Base-by-base conservation (phyloP, 2,329 filamentous ascomycete species). In the Curvularia hawaiiensis region DNA sequence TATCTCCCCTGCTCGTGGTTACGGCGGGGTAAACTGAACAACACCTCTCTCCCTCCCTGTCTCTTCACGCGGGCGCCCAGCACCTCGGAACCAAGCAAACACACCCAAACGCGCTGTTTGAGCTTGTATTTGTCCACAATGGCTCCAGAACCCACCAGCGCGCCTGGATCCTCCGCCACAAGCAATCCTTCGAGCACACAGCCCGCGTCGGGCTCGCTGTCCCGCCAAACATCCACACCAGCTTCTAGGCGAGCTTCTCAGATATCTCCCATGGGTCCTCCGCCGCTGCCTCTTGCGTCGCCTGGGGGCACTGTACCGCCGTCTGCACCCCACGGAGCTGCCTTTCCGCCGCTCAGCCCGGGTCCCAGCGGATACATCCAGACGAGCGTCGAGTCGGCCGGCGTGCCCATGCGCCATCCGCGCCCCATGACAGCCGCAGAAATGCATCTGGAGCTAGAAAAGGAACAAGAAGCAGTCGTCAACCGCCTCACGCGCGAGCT, bases 391-490 rank as follows among this genome's bases (percentile, higher is more conserved):
- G 68, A 75, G 52, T 61, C 69, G 16, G 49, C 86, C 54, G 90
- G 90, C 0, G 67, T 80, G 12, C 93, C 94, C 4, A 79, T 96
- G 68, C 86, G 94, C 61, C 93, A 97, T 75, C 93, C 94, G 6
- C 85, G 91, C 35, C 93, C 93, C 3, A 79, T 97, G 74, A 97
- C 94, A 0, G 88, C 92, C 1, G 90, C 92, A 3, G 94, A 98
- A 75, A 83, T 98, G 60, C 92, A 97, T 76, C 83, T 90, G 58
- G 87, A 97, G 79, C 83, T 97, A 26, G 94, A 98, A 78, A 95
- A 96, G 77, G 94, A 98, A 74, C 93, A 98, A 69, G 94, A 98
- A 77, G 91, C 92, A 35, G 89, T 97, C 69, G 93, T 97, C 59
- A 98, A 98, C 79, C 91, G 94, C 33, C 83, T 98, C 31, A 96